Conservation (phyloP, 345 rosid species). For the Toxicodendron radicans region DNA sequence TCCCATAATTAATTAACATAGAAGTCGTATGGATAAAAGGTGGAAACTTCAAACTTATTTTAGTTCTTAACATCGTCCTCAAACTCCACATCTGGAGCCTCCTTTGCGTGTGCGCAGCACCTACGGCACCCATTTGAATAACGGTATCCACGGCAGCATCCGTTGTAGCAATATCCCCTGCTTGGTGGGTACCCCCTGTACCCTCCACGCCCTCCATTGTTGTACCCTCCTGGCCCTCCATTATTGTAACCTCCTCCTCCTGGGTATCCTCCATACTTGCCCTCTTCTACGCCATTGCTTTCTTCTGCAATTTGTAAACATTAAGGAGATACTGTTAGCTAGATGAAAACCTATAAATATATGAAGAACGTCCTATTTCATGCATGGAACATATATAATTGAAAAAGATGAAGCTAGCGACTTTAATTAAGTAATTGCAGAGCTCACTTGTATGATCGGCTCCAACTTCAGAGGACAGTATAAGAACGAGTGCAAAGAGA, state of each 20-base stretch:
- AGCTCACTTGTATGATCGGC: neutral
- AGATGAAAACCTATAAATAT: neutral
- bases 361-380: too few species aligned
- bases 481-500: slow-evolving; percentile 1
- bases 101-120: neutral
- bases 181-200: neutral
- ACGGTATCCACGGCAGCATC: neutral
- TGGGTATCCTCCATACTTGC: neutral
- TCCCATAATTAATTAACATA: too few species aligned
- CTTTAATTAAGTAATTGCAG: too few species aligned
- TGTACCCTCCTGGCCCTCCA: neutral
- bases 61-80: slow-evolving; percentile 3
- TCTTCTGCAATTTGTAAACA: neutral
- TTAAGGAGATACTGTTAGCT: neutral
- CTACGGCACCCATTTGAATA: slow-evolving; percentile 2
- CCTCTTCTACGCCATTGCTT: neutral
- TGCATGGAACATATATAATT: too few species aligned
- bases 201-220: neutral
- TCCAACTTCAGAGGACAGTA: slow-evolving; percentile 1
- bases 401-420: too few species aligned
- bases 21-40: neutral
- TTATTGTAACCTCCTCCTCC: neutral
- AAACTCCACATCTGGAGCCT: neutral
- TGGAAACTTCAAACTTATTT: neutral
- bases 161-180: neutral